A percentile compares a stretch with the other conserved stretches of the same genome.
These are phyloP conservation scores for Arthrinium phaeospermum DNA, from an alignment of 2,329 filamentous ascomycete species.

Conservation along the genomic window DNA sequence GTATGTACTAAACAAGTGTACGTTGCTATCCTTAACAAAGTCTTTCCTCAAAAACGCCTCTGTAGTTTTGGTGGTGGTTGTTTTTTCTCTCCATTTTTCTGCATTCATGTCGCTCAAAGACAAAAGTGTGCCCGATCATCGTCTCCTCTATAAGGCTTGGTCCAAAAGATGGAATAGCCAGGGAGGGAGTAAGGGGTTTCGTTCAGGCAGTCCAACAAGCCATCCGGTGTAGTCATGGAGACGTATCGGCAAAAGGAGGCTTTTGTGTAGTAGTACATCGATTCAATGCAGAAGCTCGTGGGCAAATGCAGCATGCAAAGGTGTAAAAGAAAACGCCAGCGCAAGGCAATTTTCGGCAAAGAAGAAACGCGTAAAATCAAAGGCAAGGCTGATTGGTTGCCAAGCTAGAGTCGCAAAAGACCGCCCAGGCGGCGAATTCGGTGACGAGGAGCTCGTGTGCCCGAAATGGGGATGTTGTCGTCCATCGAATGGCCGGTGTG, in stretches of 20 bases:
- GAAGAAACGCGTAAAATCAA: neutral
- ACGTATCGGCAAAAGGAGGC: neutral
- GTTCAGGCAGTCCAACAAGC: slow-evolving; percentile 5
- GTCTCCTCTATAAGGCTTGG: neutral
- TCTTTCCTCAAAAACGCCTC: neutral
- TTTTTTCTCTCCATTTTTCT: neutral
- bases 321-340: neutral
- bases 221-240: neutral
- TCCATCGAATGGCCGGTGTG: slow-evolving; percentile 39
- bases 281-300: slow-evolving; percentile 5
- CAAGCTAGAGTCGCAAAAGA: neutral
- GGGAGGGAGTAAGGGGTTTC: neutral
- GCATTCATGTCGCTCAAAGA: neutral
- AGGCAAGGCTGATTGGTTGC: neutral
- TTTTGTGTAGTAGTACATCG: neutral
- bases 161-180: neutral
- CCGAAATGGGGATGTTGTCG: slow-evolving; percentile 26
- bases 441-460: neutral
- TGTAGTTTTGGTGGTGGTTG: neutral
- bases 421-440: slow-evolving; percentile 7
- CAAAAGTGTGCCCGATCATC: neutral
- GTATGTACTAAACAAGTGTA: slow-evolving; percentile 14
- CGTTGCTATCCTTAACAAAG: neutral
- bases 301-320: neutral
- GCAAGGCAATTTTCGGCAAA: neutral